Evolutionary conservation across 169 alveolate species (phyloP), one percentile per base, ranked within the genome.

Genomic region (Perkinsus marinus): DNA sequence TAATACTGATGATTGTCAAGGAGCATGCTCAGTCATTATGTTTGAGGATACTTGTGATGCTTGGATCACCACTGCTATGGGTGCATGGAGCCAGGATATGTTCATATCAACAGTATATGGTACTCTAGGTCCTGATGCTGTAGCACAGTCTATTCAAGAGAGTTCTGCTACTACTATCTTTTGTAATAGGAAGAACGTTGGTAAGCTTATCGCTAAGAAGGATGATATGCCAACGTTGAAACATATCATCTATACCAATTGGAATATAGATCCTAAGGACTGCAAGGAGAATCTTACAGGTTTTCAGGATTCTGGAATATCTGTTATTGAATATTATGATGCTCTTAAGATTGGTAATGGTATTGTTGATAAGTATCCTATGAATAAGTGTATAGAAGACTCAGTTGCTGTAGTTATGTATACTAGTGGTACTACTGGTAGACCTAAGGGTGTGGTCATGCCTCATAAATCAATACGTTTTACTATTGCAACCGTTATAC

Each of bases 361-460:
- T 19, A 13, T 57, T 16, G 34, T 26, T 57, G 79, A 57, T 57
- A 57, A 57, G 34, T 16, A 57, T 57, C 79, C 79, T 2, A 57
- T 57, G 79, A 13, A 57, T 16, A 57, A 57, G 34, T 57, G 79
- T 57, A 30, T 57, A 13, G 79, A 57, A 16, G 79, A 57, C 22
- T 57, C 79, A 2, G 79, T 57, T 19, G 79, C 79, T 57, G 79
- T 57, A 19, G 79, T 57, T 57, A 57, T 57, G 79, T 97, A 96
- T 90, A 97, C 98, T 34, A 94, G 97, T 43, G 98, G 98, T 19
- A 97, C 98, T 36, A 97, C 98, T 19, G 98, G 98, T 41, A 89
- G 90, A 39, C 98, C 98, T n/a, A 97, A 97, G 92, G 98, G 98
- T 37, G 98, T 95, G 9, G 91, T 96, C 94, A 69, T 97, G 39